Evolutionary conservation across 108 stramenopile genomes (phyloP).

Genomic region (Aureococcus anophagefferens): DNA sequence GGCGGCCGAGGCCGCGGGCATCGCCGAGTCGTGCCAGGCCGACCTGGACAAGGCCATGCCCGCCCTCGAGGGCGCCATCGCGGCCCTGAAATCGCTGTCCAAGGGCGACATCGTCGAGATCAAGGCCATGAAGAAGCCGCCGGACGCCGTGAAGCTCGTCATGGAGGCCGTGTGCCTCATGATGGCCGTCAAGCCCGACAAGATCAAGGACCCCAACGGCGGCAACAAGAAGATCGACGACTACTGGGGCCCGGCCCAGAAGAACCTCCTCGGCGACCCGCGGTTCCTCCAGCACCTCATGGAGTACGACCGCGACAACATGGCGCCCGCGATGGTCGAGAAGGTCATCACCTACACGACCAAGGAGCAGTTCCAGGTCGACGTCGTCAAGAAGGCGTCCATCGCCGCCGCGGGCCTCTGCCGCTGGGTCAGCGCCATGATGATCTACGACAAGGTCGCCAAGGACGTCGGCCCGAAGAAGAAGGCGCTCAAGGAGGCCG

Average conservation of each 20-base stretch:
- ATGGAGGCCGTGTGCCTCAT: slow-evolving; percentile 50
- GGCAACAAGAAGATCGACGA: slow-evolving; percentile 44
- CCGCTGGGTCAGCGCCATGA: slow-evolving; percentile 55
- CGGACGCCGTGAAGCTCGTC: slow-evolving; percentile 37
- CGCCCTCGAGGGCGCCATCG: slow-evolving; percentile 41
- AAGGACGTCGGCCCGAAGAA: slow-evolving; percentile 46
- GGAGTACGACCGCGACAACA: slow-evolving; percentile 53
- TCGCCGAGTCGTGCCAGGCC: slow-evolving; percentile 28
- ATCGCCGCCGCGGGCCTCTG: slow-evolving; percentile 48
- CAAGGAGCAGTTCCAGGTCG: slow-evolving; percentile 38
- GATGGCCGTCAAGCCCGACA: slow-evolving; percentile 37
- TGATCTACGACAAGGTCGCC: slow-evolving; percentile 48
- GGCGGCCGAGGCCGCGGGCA: slow-evolving; percentile 31
- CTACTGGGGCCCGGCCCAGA: slow-evolving; percentile 54
- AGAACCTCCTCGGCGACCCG: slow-evolving; percentile 37
- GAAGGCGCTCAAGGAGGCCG: slow-evolving; percentile 41
- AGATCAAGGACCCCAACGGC: slow-evolving; percentile 34
- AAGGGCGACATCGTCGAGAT: slow-evolving; percentile 50
- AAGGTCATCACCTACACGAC: slow-evolving; percentile 41
- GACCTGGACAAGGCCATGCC: slow-evolving; percentile 55
- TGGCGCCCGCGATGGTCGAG: slow-evolving; percentile 36
- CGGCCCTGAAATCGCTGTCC: slow-evolving; percentile 37
- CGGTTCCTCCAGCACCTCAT: slow-evolving; percentile 38
- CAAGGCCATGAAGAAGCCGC: slow-evolving; percentile 54
- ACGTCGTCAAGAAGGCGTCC: slow-evolving; percentile 42